Percentiles rank a stretch among this genome's conserved stretches.
These are phyloP conservation scores for Boletus sp. DNA, from an alignment of 768 basidiomycete genomes.

Conservation along the genomic window DNA sequence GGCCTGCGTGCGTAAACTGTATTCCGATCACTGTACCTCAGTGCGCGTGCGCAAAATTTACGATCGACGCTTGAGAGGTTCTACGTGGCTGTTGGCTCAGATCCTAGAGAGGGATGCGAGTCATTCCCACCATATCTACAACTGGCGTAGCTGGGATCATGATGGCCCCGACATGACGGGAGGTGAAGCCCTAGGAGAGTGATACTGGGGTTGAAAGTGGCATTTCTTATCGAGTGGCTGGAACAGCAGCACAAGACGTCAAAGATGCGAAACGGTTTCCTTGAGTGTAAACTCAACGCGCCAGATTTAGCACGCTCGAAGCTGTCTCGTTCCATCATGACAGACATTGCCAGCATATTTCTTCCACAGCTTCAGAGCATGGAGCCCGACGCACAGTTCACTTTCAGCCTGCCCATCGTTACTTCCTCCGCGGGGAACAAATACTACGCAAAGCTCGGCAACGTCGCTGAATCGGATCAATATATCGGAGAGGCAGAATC, in stretches of 20 bases:
- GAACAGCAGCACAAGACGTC: no score
- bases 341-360: constrained; percentile 28
- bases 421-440: constrained; percentile 52
- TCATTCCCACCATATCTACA: constrained; percentile 55
- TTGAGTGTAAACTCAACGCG: no score
- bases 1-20: constrained; percentile 72
- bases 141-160: constrained; percentile 74
- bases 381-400: constrained; percentile 51
- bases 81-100: constrained; percentile 76
- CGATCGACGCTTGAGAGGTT: constrained; percentile 64
- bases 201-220: no score
- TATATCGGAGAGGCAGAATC: constrained; percentile 68
- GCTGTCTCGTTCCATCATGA: constrained; percentile 10
- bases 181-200: constrained; percentile 51
- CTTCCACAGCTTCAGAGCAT: constrained; percentile 43
- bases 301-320: not conserved
- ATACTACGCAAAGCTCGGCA: constrained; percentile 66
- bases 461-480: constrained; percentile 53
- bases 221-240: no score
- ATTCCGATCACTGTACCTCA: constrained; percentile 68
- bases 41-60: constrained; percentile 72
- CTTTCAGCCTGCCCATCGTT: constrained; percentile 43
- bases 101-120: constrained; percentile 36
- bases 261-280: no score
- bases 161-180: constrained; percentile 68